A percentile compares a stretch with the other conserved stretches of the same genome.
phyloP scores from a whole-genome alignment of 176 grass and related monocot genomes.

The Juncus effusus region DNA sequence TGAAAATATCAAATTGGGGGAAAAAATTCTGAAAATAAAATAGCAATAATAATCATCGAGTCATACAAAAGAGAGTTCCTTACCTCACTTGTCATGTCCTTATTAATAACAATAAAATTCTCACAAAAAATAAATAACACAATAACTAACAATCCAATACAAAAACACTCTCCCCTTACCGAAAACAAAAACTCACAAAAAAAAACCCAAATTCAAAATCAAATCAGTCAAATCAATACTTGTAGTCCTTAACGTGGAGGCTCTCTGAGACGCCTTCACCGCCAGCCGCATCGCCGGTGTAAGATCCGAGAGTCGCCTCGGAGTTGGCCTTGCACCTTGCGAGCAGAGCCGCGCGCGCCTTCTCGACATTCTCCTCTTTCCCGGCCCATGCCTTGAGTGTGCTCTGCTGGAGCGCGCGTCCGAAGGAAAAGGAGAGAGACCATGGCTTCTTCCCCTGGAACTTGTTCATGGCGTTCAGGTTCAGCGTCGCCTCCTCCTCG shows the following conservation, averaged over 20 bases:
- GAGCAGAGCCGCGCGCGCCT: conserved; percentile 58
- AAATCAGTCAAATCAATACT: conserved; percentile 30
- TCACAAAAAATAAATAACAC: not conserved
- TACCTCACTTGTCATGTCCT: conserved; percentile 10
- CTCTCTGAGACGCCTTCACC: conserved; percentile 59
- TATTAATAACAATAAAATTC: conserved; percentile 14
- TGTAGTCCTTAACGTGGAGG: conserved; percentile 73
- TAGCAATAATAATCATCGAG: not conserved
- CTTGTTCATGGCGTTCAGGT: conserved; percentile 84
- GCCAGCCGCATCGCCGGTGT: conserved; percentile 61
- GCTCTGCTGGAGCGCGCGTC: conserved; percentile 75
- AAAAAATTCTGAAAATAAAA: not conserved
- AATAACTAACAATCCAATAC: not conserved
- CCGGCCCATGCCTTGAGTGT: conserved; percentile 83
- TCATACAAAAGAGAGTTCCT: conserved; percentile 2
- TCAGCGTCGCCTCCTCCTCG: conserved; percentile 68
- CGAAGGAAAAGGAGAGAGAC: conserved; percentile 78
- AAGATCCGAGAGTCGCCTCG: conserved; percentile 60
- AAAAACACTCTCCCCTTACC: not conserved
- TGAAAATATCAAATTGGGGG: not conserved
- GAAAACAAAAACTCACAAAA: conserved; percentile 1
- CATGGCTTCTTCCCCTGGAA: conserved; percentile 50
- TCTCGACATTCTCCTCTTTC: conserved; percentile 49
- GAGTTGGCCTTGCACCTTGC: conserved; percentile 66
- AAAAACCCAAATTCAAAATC: conserved; percentile 12